Base-by-base conservation (phyloP, 78 protist genomes). In the Ministeria vibrans region DNA sequence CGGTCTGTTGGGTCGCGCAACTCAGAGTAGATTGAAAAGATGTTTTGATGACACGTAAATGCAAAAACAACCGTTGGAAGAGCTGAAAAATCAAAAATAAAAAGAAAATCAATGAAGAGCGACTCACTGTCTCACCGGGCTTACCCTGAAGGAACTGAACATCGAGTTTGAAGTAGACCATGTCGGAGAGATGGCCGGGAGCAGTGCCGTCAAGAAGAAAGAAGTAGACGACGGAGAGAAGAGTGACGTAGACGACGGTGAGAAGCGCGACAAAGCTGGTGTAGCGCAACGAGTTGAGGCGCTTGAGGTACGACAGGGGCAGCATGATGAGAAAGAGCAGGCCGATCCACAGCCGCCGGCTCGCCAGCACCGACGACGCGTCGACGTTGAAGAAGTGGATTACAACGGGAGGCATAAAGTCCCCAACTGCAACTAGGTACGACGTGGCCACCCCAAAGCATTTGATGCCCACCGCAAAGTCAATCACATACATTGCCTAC, bases 361-460 rank as follows among this genome's bases (percentile, higher is more conserved):
- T 28, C 4, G 41, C 51, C 32, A 13, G 27, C 32, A 28, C 41
- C 45, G 32, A 32, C 30, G 7, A 15, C 6, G 70, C n/a, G 34
- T 4, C 2, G 25, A 20, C 25, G 25, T 59, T 44, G 41, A 74
- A 13, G 25, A 4, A n/a, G n/a, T 0, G n/a, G 23, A 2, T 11
- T 11, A 39, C 45, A 23, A 34, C 25, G 69, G 5, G 51, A 0
- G 83, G 44, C 27, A 79, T 0, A 36, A 25, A 15, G 75, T 46
- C 75, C 30, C 66, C 83, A 15, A 66, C 44, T 36, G 75, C 49
- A 30, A 79, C 18, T 23, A 79, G 76, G 63, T 73, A 79, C 30
- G 77, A 66, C 38, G n/a, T 38, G 9, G 77, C 77, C 22, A 79
- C 83, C 61, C 83, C 83, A 25, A 46, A 51, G 77, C 83, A 79